These are phyloP conservation scores for Oidiodendron maius DNA, from an alignment of 495 filamentous ascomycete species.

Conservation along the genomic window DNA sequence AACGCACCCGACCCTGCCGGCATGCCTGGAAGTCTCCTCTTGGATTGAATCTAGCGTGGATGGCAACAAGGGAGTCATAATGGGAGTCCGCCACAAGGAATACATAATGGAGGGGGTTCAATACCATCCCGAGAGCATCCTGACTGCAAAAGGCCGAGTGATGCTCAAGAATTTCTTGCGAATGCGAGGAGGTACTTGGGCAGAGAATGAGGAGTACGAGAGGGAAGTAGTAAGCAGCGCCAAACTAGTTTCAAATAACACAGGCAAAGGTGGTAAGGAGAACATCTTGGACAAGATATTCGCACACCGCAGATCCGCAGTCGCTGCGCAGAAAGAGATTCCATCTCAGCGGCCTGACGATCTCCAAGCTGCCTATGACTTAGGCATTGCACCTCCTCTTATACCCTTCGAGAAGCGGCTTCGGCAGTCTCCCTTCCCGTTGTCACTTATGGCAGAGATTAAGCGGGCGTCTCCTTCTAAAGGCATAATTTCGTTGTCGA, in stretches of 20 bases:
- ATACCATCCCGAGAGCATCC: constrained; percentile 95
- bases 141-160: constrained; percentile 77
- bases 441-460: constrained; percentile 93
- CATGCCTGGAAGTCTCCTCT: constrained; percentile 85
- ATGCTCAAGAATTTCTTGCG: constrained; percentile 92
- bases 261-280: constrained; percentile 49
- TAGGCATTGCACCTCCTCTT: constrained; percentile 80
- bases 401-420: constrained; percentile 76
- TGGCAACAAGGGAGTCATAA: constrained; percentile 78
- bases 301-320: constrained; percentile 67
- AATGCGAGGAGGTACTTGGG: constrained; percentile 86
- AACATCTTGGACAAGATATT: constrained; percentile 93
- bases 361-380: constrained; percentile 78
- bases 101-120: constrained; percentile 89
- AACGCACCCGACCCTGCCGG: constrained; percentile 81
- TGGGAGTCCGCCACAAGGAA: constrained; percentile 93
- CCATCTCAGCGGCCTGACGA: constrained; percentile 79
- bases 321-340: constrained; percentile 78
- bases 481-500: constrained; percentile 80
- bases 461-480: constrained; percentile 97
- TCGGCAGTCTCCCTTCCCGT: constrained; percentile 68
- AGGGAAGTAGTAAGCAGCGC: constrained; percentile 28
- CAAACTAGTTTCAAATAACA: constrained; percentile 21
- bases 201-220: constrained; percentile 57
- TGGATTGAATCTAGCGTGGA: constrained; percentile 63